Evolutionary conservation across 352 stramenopile species (phyloP).

Genomic region (Phytophthora pinifolia): DNA sequence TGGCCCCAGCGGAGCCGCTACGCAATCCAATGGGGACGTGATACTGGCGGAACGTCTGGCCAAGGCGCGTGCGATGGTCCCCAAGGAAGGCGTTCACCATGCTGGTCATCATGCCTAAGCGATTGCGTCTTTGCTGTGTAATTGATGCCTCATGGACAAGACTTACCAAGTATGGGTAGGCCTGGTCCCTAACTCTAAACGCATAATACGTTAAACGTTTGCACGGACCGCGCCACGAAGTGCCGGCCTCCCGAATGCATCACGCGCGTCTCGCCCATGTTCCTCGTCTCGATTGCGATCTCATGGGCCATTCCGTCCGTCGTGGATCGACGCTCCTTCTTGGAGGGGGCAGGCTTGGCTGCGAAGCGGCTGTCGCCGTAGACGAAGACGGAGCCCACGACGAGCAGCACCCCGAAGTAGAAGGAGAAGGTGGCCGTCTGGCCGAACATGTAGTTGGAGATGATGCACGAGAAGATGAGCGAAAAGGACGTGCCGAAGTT

Average conservation of each 20-base stretch:
- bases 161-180: conserved; percentile 21
- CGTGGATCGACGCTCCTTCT: conserved; percentile 32
- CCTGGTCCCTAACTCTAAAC: conserved; percentile 27
- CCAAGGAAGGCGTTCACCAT: conserved; percentile 32
- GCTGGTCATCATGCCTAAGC: conserved; percentile 18
- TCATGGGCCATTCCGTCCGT: conserved; percentile 41
- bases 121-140: conserved; percentile 22
- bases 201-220: conserved; percentile 38
- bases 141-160: conserved; percentile 15
- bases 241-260: conserved; percentile 35
- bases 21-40: conserved; percentile 33
- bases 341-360: conserved; percentile 35
- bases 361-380: conserved; percentile 85
- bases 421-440: conserved; percentile 70
- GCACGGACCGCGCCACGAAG: conserved; percentile 48
- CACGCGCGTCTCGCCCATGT: conserved; percentile 6
- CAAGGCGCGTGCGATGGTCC: conserved; percentile 62
- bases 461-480: conserved; percentile 86
- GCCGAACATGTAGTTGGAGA: conserved; percentile 90
- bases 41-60: conserved; percentile 53
- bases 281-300: conserved; percentile 60
- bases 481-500: conserved; percentile 90
- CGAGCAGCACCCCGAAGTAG: conserved; percentile 76
- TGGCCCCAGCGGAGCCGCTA: conserved; percentile 26
- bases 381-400: conserved; percentile 83